Conservation (phyloP, 306 rosid genomes). For the Dicorynia guianensis region DNA sequence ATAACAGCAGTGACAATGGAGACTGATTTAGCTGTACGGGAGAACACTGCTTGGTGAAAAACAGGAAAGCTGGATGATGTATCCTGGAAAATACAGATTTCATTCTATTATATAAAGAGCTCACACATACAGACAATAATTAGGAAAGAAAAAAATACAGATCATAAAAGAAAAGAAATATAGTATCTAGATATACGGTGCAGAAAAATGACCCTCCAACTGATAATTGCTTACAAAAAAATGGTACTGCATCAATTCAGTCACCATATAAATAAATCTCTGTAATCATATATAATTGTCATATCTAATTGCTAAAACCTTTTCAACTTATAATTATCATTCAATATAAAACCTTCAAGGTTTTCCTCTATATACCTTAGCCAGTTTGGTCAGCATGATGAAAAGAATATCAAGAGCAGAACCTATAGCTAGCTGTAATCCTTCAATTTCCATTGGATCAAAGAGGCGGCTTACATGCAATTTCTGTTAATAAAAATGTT, state of each 20-base stretch:
- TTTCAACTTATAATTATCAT: constrained; percentile 10
- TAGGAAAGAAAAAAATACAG: constrained; percentile 12
- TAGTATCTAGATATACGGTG: not conserved
- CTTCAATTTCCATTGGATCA: constrained; percentile 87
- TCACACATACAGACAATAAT: constrained; percentile 20
- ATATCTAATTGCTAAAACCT: constrained; percentile 28
- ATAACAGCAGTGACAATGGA: constrained; percentile 67
- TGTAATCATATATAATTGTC: constrained; percentile 22
- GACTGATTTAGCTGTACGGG: constrained; percentile 67
- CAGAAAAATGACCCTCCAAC: constrained; percentile 26
- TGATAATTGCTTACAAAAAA: constrained; percentile 20
- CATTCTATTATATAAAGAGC: constrained; percentile 36
- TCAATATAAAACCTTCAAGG: too few relatives aligned
- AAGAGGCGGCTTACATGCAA: constrained; percentile 70
- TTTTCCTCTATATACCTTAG: constrained; percentile 57
- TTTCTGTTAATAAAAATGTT: constrained; percentile 56
- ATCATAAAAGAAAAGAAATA: not conserved
- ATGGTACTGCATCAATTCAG: constrained; percentile 28
- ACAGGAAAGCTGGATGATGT: constrained; percentile 46
- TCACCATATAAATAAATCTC: constrained; percentile 12
- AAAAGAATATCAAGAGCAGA: constrained; percentile 76
- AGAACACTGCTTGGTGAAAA: constrained; percentile 81
- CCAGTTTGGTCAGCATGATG: constrained; percentile 69
- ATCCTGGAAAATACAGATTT: constrained; percentile 67
- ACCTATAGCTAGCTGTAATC: constrained; percentile 72